A percentile compares a stretch with the other conserved stretches of the same genome.
Conservation (phyloP, 2,329 filamentous ascomycete genomes). For the Colletotrichum tropicale region DNA sequence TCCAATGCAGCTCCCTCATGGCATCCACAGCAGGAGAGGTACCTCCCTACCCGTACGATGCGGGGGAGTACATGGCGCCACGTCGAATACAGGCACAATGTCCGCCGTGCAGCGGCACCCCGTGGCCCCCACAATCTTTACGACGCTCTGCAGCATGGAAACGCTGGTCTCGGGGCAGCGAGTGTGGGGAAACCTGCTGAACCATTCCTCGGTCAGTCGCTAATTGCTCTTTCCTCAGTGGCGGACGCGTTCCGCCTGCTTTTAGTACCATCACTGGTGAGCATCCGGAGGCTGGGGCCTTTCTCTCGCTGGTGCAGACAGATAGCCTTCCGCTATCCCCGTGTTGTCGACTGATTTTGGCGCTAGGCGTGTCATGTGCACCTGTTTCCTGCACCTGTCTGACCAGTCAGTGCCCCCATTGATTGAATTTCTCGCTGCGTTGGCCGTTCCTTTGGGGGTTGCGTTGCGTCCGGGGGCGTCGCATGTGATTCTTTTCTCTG, state of each 20-base stretch:
- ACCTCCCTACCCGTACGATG: not conserved
- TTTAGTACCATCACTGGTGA: not conserved
- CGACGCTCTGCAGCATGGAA: not conserved
- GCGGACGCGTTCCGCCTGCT: not conserved
- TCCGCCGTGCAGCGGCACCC: not conserved
- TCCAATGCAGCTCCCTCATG: not conserved
- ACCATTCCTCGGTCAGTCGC: not conserved
- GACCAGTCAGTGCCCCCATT: not conserved
- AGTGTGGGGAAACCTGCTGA: not conserved
- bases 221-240: not conserved
- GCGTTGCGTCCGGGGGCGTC: not conserved
- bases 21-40: not conserved
- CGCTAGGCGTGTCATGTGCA: constrained; percentile 13
- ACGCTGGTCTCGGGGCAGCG: not conserved
- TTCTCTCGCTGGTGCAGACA: not conserved
- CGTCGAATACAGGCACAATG: not conserved
- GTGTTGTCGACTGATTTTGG: not conserved
- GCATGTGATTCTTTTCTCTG: constrained; percentile 12
- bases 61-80: not conserved
- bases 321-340: not conserved
- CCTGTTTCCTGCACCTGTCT: not conserved
- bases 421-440: not conserved
- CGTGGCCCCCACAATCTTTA: not conserved
- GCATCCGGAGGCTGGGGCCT: not conserved
- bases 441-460: not conserved